Conservation (phyloP, 2,329 filamentous ascomycete species). For the Daldinia eschscholtzii region DNA sequence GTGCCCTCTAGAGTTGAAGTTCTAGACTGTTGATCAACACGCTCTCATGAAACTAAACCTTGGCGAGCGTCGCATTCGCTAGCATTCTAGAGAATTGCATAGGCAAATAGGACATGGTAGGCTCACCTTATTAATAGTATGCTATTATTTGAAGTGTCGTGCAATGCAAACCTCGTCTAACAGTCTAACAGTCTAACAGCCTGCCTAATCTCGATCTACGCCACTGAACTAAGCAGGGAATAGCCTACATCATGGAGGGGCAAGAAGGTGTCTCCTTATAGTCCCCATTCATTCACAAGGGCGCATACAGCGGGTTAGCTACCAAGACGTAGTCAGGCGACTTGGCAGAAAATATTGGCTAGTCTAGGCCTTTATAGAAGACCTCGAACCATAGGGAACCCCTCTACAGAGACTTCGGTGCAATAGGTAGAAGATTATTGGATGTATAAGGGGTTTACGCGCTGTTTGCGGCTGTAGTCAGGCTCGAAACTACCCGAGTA, state of each 20-base stretch:
- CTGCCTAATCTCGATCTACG: constrained; percentile 33
- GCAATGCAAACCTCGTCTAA: constrained; percentile 21
- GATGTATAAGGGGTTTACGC: neutral
- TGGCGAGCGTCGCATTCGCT: constrained; percentile 36
- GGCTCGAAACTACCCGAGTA: neutral
- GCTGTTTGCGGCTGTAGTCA: constrained; percentile 14
- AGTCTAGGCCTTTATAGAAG: constrained; percentile 8
- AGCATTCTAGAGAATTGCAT: constrained; percentile 24
- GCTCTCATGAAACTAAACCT: constrained; percentile 36
- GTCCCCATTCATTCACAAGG: constrained; percentile 12
- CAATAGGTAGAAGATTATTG: neutral
- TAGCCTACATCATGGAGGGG: constrained; percentile 13
- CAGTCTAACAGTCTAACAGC: constrained; percentile 6
- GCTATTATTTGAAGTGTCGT: constrained; percentile 13
- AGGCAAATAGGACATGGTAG: constrained; percentile 8
- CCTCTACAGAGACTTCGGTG: constrained; percentile 2
- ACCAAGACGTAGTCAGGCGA: constrained; percentile 14
- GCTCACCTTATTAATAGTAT: constrained; percentile 5
- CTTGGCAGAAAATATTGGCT: constrained; percentile 24
- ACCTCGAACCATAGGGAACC: constrained; percentile 15
- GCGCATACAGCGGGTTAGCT: constrained; percentile 17
- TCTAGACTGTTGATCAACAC: constrained; percentile 41
- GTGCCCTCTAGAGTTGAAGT: constrained; percentile 32
- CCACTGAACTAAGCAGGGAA: constrained; percentile 11
- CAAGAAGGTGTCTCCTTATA: neutral